phyloP scores from a whole-genome alignment of 768 basidiomycete genomes.

The Kwoniella europaea region DNA sequence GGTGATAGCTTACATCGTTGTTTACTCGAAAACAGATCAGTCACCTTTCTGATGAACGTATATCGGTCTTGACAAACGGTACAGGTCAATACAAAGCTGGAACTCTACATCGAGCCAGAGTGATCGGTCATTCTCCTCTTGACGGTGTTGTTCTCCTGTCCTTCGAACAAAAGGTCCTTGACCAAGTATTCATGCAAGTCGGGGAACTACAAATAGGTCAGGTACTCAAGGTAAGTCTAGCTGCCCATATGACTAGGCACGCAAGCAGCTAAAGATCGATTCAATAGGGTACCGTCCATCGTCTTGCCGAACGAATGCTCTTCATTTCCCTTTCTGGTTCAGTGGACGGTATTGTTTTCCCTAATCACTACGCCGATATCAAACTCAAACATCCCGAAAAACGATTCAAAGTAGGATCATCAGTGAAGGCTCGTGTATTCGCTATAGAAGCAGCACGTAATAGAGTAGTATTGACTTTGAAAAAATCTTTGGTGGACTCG shows the following conservation, averaged over 20 bases:
- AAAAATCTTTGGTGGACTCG: conserved; percentile 85
- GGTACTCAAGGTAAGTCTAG: conserved; percentile 69
- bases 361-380: conserved; percentile 93
- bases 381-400: conserved; percentile 88
- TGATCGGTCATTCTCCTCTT: conserved; percentile 79
- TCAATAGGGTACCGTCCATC: conserved; percentile 71
- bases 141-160: conserved; percentile 91
- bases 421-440: conserved; percentile 84
- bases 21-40: conserved; percentile 70
- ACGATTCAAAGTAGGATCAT: conserved; percentile 80
- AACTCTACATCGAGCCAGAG: conserved; percentile 80
- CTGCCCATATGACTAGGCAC: background rate
- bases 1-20: no score
- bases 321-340: conserved; percentile 85
- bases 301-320: conserved; percentile 75
- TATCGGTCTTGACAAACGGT: conserved; percentile 72
- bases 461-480: conserved; percentile 83
- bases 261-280: background rate
- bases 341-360: conserved; percentile 92
- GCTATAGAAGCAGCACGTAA: conserved; percentile 79
- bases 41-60: conserved; percentile 86
- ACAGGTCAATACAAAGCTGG: conserved; percentile 80
- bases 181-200: conserved; percentile 83
- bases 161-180: conserved; percentile 77
- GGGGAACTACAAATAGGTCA: conserved; percentile 83